Evolutionary conservation across 169 alveolate species (phyloP).

Genomic region (Cryptosporidium sp.): DNA sequence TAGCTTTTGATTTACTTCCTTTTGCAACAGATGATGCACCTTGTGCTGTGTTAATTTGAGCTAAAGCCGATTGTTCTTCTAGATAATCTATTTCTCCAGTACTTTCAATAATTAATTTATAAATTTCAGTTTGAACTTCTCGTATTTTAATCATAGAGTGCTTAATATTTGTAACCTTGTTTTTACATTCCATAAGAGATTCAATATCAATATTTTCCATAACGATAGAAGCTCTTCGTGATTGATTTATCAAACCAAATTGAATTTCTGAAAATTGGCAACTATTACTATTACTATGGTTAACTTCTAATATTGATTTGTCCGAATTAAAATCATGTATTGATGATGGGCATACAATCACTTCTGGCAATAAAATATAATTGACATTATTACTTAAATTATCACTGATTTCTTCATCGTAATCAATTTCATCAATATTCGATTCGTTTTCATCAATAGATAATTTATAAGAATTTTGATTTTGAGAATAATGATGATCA

Average conservation of each 20-base stretch:
- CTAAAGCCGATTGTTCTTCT: slow-evolving; percentile 53
- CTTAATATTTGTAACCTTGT: slow-evolving; percentile 13
- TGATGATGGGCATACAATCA: slow-evolving; percentile 4
- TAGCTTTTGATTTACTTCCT: slow-evolving; percentile 61
- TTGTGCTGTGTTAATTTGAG: slow-evolving; percentile 62
- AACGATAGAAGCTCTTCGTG: slow-evolving; percentile 48
- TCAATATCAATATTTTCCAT: slow-evolving; percentile 58
- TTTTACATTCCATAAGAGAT: slow-evolving; percentile 34
- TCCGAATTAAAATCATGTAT: neutral
- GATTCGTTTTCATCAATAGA: slow-evolving; percentile 1
- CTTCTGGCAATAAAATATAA: neutral
- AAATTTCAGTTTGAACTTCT: slow-evolving; percentile 53
- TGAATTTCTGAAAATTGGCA: neutral
- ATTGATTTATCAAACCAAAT: neutral
- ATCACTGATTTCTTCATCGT: slow-evolving; percentile 6
- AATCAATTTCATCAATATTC: neutral
- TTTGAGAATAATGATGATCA: neutral
- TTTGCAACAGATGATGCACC: slow-evolving; percentile 59
- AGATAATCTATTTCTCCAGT: slow-evolving; percentile 72
- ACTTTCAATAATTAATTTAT: slow-evolving; percentile 55
- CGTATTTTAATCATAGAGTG: slow-evolving; percentile 35
- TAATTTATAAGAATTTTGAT: neutral
- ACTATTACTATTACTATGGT: neutral
- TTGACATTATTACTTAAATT: slow-evolving; percentile 12
- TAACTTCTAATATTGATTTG: neutral